A percentile compares a stretch with the other conserved stretches of the same genome.
These are phyloP conservation scores for Vitis labrusca DNA, from an alignment of 164 flowering plant species.

Conservation along the genomic window DNA sequence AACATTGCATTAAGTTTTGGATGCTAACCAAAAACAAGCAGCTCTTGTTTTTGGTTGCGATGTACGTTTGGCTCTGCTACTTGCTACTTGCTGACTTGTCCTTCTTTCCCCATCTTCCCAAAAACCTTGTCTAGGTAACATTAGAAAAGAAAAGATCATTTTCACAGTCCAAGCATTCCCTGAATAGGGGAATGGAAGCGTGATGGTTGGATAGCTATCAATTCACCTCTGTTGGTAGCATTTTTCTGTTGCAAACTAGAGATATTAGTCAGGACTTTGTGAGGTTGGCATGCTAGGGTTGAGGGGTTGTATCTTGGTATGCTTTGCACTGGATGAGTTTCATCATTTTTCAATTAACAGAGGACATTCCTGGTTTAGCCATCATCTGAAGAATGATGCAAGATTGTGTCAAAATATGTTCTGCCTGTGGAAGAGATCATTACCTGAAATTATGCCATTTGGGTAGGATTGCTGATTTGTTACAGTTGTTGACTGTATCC, in stretches of 20 bases:
- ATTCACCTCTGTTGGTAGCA: background rate
- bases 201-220: background rate
- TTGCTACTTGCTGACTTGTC: background rate
- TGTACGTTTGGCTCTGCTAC: background rate
- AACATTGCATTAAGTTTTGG: conserved; percentile 1
- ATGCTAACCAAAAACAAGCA: background rate
- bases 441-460: too few species aligned
- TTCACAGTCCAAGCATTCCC: background rate
- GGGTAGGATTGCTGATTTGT: too few species aligned
- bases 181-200: background rate
- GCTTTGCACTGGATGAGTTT: background rate
- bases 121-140: background rate
- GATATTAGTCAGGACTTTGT: background rate
- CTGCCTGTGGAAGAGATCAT: too few species aligned
- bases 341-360: too few species aligned
- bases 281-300: background rate
- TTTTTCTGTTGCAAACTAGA: background rate
- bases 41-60: background rate
- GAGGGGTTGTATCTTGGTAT: background rate
- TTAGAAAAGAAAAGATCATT: background rate
- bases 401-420: too few species aligned
- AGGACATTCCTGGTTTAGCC: too few species aligned
- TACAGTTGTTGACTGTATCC: too few species aligned
- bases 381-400: too few species aligned
- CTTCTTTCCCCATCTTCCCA: background rate